Evolutionary conservation across 495 filamentous ascomycete genomes (phyloP), one percentile per base, ranked within the genome.

Genomic region (Aspergillus homomorphus): DNA sequence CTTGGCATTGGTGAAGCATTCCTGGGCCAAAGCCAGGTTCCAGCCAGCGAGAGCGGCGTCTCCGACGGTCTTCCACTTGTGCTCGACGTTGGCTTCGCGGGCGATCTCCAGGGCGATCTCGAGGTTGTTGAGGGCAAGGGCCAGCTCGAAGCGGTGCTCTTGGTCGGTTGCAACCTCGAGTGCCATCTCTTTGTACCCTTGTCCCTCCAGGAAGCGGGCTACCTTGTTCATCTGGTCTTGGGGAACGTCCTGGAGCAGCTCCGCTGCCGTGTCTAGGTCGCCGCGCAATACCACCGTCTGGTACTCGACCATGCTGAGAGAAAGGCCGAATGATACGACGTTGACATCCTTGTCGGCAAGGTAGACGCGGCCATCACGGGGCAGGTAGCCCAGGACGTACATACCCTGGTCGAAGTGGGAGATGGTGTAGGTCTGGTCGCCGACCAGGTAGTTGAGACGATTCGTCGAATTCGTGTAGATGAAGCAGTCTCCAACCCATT

Each of bases 401-500:
- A 93, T 92, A 16, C 90, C 85, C 66, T 91, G 84, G 73, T 99
- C 94, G 65, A 96, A 97, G 75, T 98, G 93, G 42, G 91, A 91
- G 66, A 99, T 89, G n/a, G 94, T 96, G 81, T 98, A 96, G 26
- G 92, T 95, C 74, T 97, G 91, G 73, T 98, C 94, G 52, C 94
- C 95, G 33, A 99, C 94, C 20, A 99, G 85, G 73, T 98, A 97
- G 80, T 98, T 99, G 59, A 99, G 77, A 53, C 94, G 89, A 82
- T 98, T 97, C 23, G 92, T 96, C 64, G 84, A 87, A 78, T 92
- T 98, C 24, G 94, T 97, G 80, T 98, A 99, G 69, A 98, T 92
- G 79, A 99, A 94, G 76, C 92, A 96, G 73, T 99, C 94, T 22
- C 94, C 94, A 56, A 99, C 87, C 94, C 94, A 99, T 76, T 94